A percentile compares a stretch with the other conserved stretches of the same genome.
Evolutionary conservation across 495 filamentous ascomycete genomes (phyloP).

Genomic region (Trichocladium antarcticum): DNA sequence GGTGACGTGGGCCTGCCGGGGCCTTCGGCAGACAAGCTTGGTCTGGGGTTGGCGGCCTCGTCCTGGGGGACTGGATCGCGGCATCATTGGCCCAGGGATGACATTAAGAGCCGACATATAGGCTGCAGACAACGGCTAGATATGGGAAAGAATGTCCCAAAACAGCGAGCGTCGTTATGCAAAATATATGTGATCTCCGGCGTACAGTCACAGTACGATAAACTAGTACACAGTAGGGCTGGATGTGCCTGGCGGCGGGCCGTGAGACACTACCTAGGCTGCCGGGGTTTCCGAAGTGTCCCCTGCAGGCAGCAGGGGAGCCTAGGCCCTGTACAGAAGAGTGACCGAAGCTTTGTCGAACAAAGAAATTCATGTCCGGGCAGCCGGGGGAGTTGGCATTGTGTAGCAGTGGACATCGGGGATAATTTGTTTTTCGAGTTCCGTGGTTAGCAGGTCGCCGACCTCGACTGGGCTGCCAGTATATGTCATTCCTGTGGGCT

Average conservation of each 20-base stretch:
- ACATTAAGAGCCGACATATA: constrained; percentile 35
- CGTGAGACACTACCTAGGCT: no score
- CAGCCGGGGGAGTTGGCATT: constrained; percentile 6
- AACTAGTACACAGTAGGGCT: not conserved
- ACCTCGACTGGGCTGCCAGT: not conserved
- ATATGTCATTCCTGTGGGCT: no score
- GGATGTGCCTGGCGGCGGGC: not conserved
- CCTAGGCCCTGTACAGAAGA: constrained; percentile 28
- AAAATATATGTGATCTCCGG: constrained; percentile 2
- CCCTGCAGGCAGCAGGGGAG: not conserved
- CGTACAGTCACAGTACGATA: not conserved
- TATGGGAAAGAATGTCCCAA: constrained; percentile 38
- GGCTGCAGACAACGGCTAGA: constrained; percentile 29
- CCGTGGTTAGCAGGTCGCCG: constrained; percentile 1
- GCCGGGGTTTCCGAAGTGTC: constrained; percentile 19
- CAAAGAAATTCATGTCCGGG: constrained; percentile 20
- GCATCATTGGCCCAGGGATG: constrained; percentile 34
- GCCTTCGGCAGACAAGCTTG: no score
- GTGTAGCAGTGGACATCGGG: not conserved
- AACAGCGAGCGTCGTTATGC: constrained; percentile 33
- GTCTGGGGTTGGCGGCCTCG: constrained; percentile 6
- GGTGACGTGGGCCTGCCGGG: no score
- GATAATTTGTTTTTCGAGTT: not conserved
- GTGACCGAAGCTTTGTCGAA: constrained; percentile 33
- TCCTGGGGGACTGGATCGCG: constrained; percentile 22